Percentiles rank a stretch among this genome's conserved stretches.
These are phyloP conservation scores for Vigna nakashimae DNA, from an alignment of 306 rosid species.

Conservation along the genomic window DNA sequence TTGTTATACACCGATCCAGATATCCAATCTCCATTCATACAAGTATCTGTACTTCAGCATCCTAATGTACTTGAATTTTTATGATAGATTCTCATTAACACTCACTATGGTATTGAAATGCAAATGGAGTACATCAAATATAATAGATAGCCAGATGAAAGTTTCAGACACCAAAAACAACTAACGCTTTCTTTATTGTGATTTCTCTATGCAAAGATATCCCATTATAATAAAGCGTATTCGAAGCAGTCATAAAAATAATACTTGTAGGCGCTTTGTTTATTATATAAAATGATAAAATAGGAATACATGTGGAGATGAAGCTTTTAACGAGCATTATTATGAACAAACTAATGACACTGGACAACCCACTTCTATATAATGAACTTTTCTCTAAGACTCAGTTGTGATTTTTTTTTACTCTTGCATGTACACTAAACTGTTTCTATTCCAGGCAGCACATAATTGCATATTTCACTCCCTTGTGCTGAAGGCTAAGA, in stretches of 20 bases:
- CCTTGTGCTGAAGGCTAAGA: constrained; percentile 32
- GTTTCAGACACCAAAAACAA: not conserved
- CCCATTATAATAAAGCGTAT: not conserved
- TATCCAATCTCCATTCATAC: not conserved
- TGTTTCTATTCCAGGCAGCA: constrained; percentile 42
- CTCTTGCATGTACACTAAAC: constrained; percentile 49
- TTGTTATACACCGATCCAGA: not conserved
- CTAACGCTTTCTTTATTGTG: not conserved
- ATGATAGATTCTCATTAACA: not conserved
- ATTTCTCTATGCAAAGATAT: not conserved
- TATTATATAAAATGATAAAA: constrained; percentile 39
- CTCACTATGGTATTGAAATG: not conserved
- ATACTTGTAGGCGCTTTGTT: constrained; percentile 13
- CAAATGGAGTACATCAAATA: not conserved
- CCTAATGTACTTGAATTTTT: not conserved
- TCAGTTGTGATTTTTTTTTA: constrained; percentile 27
- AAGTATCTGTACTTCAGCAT: constrained; percentile 3
- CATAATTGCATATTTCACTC: constrained; percentile 34
- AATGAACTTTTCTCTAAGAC: constrained; percentile 30
- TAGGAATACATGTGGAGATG: constrained; percentile 37
- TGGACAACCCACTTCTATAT: constrained; percentile 41
- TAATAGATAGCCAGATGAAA: not conserved
- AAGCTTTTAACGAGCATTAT: constrained; percentile 6
- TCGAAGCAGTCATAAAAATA: not conserved
- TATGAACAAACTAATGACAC: constrained; percentile 39